These are phyloP conservation scores for Gaultheria prostrata DNA, from an alignment of 148 eudicot genomes.

Conservation along the genomic window DNA sequence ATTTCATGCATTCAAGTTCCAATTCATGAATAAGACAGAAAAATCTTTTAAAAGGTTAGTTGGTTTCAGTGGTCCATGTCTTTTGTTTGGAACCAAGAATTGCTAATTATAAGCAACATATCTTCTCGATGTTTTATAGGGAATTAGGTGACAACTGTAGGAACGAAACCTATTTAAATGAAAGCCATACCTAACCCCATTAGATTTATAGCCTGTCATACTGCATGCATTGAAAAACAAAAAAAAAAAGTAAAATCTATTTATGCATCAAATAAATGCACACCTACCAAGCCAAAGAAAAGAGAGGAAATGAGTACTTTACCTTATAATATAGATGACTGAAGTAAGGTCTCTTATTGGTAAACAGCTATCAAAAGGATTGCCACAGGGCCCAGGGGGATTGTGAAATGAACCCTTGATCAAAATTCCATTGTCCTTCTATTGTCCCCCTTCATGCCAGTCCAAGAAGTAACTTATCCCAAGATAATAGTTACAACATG, in stretches of 20 bases:
- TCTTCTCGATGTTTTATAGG: neutral
- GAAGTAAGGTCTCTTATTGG: neutral
- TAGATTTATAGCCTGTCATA: neutral
- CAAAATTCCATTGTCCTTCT: neutral
- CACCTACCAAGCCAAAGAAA: conserved; percentile 5
- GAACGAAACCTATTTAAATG: neutral
- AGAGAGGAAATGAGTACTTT: neutral
- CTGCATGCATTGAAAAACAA: neutral
- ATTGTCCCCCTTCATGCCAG: neutral
- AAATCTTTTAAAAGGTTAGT: neutral
- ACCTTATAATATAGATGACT: conserved; percentile 3
- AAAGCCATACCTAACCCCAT: conserved; percentile 1
- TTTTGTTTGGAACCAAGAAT: neutral
- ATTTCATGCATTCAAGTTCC: neutral
- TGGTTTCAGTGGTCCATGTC: neutral
- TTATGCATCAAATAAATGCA: conserved; percentile 9
- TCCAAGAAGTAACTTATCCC: neutral
- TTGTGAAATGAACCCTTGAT: conserved; percentile 2
- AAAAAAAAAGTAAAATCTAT: neutral
- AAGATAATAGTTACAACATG: neutral
- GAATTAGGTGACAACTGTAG: neutral
- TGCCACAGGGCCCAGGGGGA: neutral
- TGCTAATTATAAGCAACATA: neutral
- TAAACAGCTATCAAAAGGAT: neutral
- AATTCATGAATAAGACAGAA: neutral